Conservation (phyloP, 805 yeast species). For the Sugiyamaella floridensis region DNA sequence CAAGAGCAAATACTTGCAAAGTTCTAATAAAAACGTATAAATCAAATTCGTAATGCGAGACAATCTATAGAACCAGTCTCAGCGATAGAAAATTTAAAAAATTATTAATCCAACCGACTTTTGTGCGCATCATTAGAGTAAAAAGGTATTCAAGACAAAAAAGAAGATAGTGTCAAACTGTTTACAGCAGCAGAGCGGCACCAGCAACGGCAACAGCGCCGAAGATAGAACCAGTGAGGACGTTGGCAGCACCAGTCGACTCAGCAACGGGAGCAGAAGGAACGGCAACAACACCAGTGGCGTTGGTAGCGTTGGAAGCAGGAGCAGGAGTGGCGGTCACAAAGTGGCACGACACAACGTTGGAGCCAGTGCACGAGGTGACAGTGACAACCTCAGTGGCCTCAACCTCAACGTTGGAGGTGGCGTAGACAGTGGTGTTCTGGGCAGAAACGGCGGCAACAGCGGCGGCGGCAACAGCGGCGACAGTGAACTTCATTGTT, state of each 20-base stretch:
- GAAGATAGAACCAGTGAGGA: conserved; percentile 12
- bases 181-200: conserved; percentile 21
- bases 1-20: too few relatives aligned
- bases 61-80: background rate
- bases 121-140: background rate
- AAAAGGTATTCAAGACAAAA: background rate
- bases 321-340: conserved; percentile 12
- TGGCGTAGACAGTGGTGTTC: conserved; percentile 11
- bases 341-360: conserved; percentile 18
- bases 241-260: conserved; percentile 18
- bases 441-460: conserved; percentile 19
- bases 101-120: background rate
- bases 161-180: background rate
- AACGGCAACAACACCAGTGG: conserved; percentile 15
- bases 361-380: conserved; percentile 30
- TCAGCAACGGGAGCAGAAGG: conserved; percentile 18
- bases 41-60: background rate
- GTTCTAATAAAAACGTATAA: conserved; percentile 1
- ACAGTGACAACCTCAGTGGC: conserved; percentile 18
- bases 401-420: conserved; percentile 10
- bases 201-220: conserved; percentile 24
- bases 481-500: conserved; percentile 18
- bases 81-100: background rate
- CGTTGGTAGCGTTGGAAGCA: conserved; percentile 15
- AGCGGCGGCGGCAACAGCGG: conserved; percentile 16